Evolutionary conservation across 140 eudicot genomes (phyloP), one percentile per base, ranked within the genome.

Genomic region (Senecio squalidus): DNA sequence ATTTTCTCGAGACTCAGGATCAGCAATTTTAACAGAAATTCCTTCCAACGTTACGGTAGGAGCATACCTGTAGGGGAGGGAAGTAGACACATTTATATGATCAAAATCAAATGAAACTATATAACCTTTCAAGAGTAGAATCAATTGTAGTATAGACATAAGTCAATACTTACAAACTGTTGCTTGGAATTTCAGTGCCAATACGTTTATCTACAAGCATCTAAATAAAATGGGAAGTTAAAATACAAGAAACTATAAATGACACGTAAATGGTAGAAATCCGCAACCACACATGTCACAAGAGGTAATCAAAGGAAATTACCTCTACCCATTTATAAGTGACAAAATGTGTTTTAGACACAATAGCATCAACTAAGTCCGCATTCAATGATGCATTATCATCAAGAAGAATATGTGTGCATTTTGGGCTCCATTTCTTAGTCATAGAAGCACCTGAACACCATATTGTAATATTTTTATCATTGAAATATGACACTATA

Each of bases 391-490:
- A 73, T 48, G 62, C 69, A 58, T 47, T 76, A 58, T 84, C 85
- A 75, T 81, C 96, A 57, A 91, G 74, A 45, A 91, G 68, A 40
- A 82, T 80, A 81, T 91, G 95, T 18, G 98, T 83, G 83, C 95
- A 86, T 34, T 84, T 73, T 45, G 43, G 49, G 66, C 73, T 74
- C 98, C 98, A 91, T 18, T 64, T 72, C 17, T 45, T 72, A 64
- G 78, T 70, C 27, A 77, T 54, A 74, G 50, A 50, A 29, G 89
- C 96, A 78, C 98, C 98, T 90, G 75, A 53, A 64, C 27, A 62
- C 26, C 55, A 28, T 58, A 39, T 20, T 45, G 25, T 30, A 21
- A 27, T 14, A 14, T 6, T 6, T 22, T 24, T 36, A 54, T 61
- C 59, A 55, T 60, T 24, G 38, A 30, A 55, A 22, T 4, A 21